phyloP scores from a whole-genome alignment of 768 basidiomycete species.

The Ramaria sp. region DNA sequence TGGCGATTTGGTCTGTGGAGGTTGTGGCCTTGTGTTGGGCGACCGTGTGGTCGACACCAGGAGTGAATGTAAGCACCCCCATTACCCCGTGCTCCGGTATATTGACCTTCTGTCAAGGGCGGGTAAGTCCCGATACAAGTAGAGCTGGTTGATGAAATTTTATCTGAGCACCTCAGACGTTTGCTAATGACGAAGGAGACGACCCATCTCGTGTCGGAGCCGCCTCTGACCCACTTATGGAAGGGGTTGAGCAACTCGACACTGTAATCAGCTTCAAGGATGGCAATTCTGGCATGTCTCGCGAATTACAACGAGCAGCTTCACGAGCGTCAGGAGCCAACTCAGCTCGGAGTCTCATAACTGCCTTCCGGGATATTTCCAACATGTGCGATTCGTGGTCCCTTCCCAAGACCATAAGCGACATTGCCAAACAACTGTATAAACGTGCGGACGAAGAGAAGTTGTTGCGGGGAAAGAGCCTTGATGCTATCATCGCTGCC shows the following conservation, averaged over 20 bases:
- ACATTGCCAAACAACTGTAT: constrained; percentile 94
- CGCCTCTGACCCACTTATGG: constrained; percentile 84
- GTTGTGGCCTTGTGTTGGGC: constrained; percentile 89
- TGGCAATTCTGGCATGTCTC: constrained; percentile 85
- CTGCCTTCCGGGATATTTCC: constrained; percentile 84
- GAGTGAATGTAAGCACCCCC: constrained; percentile 81
- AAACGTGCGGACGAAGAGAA: constrained; percentile 96
- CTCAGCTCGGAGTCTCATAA: constrained; percentile 74
- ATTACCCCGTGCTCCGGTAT: constrained; percentile 10
- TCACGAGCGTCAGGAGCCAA: constrained; percentile 66
- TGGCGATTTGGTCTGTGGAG: constrained; percentile 93
- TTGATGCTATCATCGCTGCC: constrained; percentile 90
- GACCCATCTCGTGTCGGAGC: constrained; percentile 99
- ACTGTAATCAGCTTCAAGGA: constrained; percentile 94
- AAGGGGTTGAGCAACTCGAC: constrained; percentile 89
- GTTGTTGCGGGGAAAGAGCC: constrained; percentile 79
- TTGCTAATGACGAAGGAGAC: constrained; percentile 98
- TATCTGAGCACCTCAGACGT: constrained; percentile 52
- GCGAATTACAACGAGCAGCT: constrained; percentile 87
- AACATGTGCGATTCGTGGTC: constrained; percentile 95
- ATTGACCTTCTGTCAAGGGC: constrained; percentile 13
- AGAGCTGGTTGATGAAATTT: constrained; percentile 11
- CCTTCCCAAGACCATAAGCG: constrained; percentile 85
- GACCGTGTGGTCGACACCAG: constrained; percentile 95
- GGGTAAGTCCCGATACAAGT: constrained; percentile 17